These are phyloP conservation scores for Starmerella powellii DNA, from an alignment of 805 yeast genomes.

Conservation along the genomic window DNA sequence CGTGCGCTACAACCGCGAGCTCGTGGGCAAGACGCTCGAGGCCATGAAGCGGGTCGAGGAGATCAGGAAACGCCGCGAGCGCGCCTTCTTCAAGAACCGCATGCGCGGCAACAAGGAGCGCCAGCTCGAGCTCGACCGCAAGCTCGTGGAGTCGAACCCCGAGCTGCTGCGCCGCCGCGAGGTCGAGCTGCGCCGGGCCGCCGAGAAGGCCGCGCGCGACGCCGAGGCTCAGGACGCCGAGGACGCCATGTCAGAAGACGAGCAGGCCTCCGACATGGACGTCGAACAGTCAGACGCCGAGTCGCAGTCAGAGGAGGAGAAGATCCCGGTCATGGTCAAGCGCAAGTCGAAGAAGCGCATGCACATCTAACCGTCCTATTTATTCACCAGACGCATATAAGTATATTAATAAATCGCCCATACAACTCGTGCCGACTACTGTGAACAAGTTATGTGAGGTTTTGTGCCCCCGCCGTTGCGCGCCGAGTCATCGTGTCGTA, in stretches of 20 bases:
- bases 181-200: constrained; percentile 73
- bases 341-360: constrained; percentile 39
- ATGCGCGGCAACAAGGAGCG: constrained; percentile 94
- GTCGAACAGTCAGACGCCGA: constrained; percentile 26
- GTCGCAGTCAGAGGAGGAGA: constrained; percentile 30
- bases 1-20: constrained; percentile 91
- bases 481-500: too few species aligned
- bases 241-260: constrained; percentile 35
- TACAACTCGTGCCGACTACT: too few species aligned
- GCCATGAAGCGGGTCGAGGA: constrained; percentile 95
- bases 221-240: constrained; percentile 36
- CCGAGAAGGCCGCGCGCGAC: constrained; percentile 39
- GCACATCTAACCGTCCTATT: constrained; percentile 6
- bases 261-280: constrained; percentile 33
- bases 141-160: constrained; percentile 78
- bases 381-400: constrained; percentile 2
- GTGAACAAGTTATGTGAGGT: too few species aligned
- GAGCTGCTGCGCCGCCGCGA: constrained; percentile 86
- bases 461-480: too few species aligned
- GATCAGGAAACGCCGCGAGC: constrained; percentile 89
- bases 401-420: too few species aligned
- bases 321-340: constrained; percentile 47
- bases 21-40: constrained; percentile 83
- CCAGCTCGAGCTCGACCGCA: constrained; percentile 72
- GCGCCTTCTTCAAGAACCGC: constrained; percentile 98